These are phyloP conservation scores for Lentinula sp. DNA, from an alignment of 768 basidiomycete genomes.

Conservation along the genomic window DNA sequence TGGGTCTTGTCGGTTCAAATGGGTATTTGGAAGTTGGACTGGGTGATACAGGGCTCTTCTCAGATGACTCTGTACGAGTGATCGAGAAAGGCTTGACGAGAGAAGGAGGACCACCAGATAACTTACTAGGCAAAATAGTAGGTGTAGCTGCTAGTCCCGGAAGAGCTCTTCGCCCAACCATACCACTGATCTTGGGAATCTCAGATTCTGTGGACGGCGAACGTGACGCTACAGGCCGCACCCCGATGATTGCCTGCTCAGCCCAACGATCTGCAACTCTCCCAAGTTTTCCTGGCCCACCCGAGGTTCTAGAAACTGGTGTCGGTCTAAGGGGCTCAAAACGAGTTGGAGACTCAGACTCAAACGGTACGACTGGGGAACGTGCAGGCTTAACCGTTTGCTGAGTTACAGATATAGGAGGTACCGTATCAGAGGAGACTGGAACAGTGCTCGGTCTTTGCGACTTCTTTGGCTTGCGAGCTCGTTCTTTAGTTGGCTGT, in stretches of 20 bases:
- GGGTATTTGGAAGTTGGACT: slow-evolving; percentile 4
- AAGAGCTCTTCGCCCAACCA: slow-evolving; percentile 34
- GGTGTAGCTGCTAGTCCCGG: slow-evolving; percentile 28
- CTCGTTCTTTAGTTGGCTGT: slow-evolving; percentile 73
- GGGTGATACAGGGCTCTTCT: slow-evolving; percentile 4
- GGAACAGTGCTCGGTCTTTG: slow-evolving; percentile 15
- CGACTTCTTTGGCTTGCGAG: slow-evolving; percentile 58
- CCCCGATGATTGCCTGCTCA: slow-evolving; percentile 23
- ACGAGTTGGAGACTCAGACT: background rate
- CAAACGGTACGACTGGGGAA: background rate
- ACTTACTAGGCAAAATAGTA: background rate
- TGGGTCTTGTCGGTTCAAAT: slow-evolving; percentile 15
- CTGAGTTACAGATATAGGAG: background rate
- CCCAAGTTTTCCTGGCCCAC: slow-evolving; percentile 9
- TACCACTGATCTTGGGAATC: slow-evolving; percentile 15
- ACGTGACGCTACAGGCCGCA: slow-evolving; percentile 16
- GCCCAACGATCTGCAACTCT: slow-evolving; percentile 25
- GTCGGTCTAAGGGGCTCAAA: background rate
- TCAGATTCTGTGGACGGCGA: slow-evolving; percentile 8
- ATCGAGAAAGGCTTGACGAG: background rate
- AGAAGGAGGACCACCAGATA: background rate
- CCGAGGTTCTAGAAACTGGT: background rate
- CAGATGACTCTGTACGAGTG: slow-evolving; percentile 1
- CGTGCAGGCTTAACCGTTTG: background rate
- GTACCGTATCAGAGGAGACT: background rate